phyloP scores from a whole-genome alignment of 345 rosid species.

The Sisymbrium altissimum region DNA sequence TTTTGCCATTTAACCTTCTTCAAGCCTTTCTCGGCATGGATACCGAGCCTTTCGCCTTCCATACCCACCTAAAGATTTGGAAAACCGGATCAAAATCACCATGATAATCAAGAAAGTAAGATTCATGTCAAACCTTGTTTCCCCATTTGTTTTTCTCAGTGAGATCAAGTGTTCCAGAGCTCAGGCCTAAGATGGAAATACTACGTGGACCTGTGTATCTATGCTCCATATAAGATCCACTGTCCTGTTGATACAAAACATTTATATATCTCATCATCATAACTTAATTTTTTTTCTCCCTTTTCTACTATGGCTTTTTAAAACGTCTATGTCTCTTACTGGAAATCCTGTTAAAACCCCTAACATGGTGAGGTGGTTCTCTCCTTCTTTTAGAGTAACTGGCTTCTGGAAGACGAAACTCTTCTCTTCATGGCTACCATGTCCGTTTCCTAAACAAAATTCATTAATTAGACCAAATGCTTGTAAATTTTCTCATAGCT shows the following conservation, averaged over 20 bases:
- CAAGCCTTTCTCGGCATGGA: constrained; percentile 51
- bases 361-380: constrained; percentile 51
- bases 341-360: constrained; percentile 63
- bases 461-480: background rate
- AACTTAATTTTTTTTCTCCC: background rate
- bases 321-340: constrained; percentile 37
- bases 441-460: constrained; percentile 51
- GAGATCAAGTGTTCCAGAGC: constrained; percentile 79
- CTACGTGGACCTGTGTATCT: constrained; percentile 82
- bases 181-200: constrained; percentile 65
- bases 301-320: background rate
- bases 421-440: constrained; percentile 82
- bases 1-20: constrained; percentile 49
- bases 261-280: background rate
- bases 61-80: constrained; percentile 53
- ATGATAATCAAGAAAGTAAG: background rate
- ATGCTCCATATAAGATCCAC: constrained; percentile 92
- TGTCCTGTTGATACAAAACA: constrained; percentile 52
- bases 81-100: background rate
- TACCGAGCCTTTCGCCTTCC: constrained; percentile 52
- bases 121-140: constrained; percentile 51
- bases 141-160: constrained; percentile 58
- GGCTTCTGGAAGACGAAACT: constrained; percentile 64
- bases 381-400: constrained; percentile 46
- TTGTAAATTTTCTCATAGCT: background rate